Percentiles rank a stretch among this genome's conserved stretches.
phyloP scores from a whole-genome alignment of 1,139 yeast species.

The Blastobotrys proliferans region DNA sequence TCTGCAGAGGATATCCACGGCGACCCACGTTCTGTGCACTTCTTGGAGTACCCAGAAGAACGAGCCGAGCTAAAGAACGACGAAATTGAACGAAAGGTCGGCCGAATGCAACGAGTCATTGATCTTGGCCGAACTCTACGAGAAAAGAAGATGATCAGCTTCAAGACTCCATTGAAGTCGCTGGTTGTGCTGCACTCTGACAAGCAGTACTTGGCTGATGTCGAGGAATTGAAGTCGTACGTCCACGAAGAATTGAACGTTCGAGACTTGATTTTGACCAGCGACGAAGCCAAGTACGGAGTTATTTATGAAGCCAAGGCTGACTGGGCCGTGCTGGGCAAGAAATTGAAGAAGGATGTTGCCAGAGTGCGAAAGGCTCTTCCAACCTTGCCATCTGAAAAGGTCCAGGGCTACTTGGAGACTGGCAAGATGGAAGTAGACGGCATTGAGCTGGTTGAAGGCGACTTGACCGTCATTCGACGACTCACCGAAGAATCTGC shows the following conservation, averaged over 20 bases:
- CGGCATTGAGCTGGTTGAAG: constrained; percentile 80
- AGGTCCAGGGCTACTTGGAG: constrained; percentile 71
- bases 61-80: constrained; percentile 78
- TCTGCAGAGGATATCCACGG: constrained; percentile 40
- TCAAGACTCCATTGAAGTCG: constrained; percentile 91
- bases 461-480: constrained; percentile 86
- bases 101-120: constrained; percentile 95
- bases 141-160: constrained; percentile 88
- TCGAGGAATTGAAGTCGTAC: constrained; percentile 72
- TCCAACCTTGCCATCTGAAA: constrained; percentile 73
- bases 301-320: constrained; percentile 94
- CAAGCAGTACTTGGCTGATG: constrained; percentile 65
- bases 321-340: constrained; percentile 98
- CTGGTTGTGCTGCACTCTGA: constrained; percentile 84
- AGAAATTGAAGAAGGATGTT: constrained; percentile 90
- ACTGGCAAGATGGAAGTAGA: constrained; percentile 79
- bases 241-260: constrained; percentile 89
- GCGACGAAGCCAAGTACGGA: constrained; percentile 87
- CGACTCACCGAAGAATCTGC: constrained; percentile 68
- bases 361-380: constrained; percentile 92
- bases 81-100: constrained; percentile 64
- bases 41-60: constrained; percentile 83
- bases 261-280: constrained; percentile 79
- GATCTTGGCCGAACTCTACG: constrained; percentile 95
- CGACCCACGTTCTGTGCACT: constrained; percentile 85